These are phyloP conservation scores for Flagelloscypha sp. DNA, from an alignment of 768 basidiomycete genomes.

Conservation along the genomic window DNA sequence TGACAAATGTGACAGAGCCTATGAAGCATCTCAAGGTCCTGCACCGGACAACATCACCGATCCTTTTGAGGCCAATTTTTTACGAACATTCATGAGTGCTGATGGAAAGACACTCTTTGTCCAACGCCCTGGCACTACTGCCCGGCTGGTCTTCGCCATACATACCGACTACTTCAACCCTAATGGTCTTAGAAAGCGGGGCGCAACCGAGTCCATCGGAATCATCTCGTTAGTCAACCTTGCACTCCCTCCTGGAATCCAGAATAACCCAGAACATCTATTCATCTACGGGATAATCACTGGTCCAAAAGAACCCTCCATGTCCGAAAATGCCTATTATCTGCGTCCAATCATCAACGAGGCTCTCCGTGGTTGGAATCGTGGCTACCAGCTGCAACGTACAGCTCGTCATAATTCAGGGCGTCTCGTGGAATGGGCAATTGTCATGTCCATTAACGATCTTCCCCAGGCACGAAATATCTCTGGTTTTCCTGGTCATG, in stretches of 20 bases:
- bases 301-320: conserved; percentile 19
- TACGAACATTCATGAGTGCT: conserved; percentile 21
- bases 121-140: conserved; percentile 9
- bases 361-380: conserved; percentile 8
- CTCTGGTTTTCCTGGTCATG: conserved; percentile 14
- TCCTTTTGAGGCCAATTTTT: conserved; percentile 19
- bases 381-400: conserved; percentile 14
- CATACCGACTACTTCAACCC: conserved; percentile 29
- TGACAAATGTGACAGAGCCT: conserved; percentile 13
- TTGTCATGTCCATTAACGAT: conserved; percentile 18
- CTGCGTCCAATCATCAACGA: conserved; percentile 16
- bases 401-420: conserved; percentile 8
- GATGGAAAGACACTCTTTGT: conserved; percentile 15
- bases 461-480: conserved; percentile 22
- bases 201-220: conserved; percentile 20
- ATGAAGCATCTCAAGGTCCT: too few species aligned
- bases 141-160: conserved; percentile 18
- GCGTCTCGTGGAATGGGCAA: conserved; percentile 9
- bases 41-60: conserved; percentile 8
- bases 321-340: conserved; percentile 22
- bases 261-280: conserved; percentile 25
- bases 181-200: conserved; percentile 15
- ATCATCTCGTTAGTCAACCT: conserved; percentile 24
- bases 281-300: conserved; percentile 24
- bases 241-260: conserved; percentile 22